phyloP scores from a whole-genome alignment of 2,329 filamentous ascomycete species.

The Arthrinium phaeospermum region DNA sequence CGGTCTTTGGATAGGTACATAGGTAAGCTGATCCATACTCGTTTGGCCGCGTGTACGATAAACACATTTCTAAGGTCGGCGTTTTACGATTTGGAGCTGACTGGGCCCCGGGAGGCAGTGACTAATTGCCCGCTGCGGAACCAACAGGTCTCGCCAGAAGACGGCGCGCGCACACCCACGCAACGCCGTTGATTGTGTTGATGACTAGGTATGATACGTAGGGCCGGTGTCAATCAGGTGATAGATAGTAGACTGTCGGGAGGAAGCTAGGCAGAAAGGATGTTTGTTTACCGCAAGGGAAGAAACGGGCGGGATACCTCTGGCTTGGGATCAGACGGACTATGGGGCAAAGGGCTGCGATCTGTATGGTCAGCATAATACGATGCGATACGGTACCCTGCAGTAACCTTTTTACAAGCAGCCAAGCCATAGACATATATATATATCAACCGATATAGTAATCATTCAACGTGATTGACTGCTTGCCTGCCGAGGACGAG shows the following conservation, averaged over 20 bases:
- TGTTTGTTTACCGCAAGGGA: neutral
- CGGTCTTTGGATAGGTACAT: neutral
- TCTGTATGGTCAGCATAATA: neutral
- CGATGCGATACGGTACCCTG: neutral
- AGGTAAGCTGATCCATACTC: neutral
- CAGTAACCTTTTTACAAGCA: neutral
- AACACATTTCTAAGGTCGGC: neutral
- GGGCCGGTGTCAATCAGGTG: neutral
- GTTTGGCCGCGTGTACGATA: neutral
- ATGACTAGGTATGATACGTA: neutral
- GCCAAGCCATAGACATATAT: neutral
- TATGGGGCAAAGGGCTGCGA: neutral
- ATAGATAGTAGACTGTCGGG: neutral
- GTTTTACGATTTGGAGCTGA: constrained; percentile 15
- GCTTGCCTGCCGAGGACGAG: neutral
- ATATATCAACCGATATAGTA: neutral
- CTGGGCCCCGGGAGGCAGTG: constrained; percentile 2
- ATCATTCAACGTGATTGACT: neutral
- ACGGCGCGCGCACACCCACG: neutral
- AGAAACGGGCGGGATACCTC: neutral
- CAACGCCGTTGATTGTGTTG: neutral
- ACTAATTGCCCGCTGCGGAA: neutral
- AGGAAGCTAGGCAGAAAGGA: neutral
- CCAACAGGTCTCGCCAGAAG: neutral
- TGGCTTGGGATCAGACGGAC: constrained; percentile 1